These are phyloP conservation scores for Dictyostelium citrinum DNA, from an alignment of 78 protist genomes.

Conservation along the genomic window DNA sequence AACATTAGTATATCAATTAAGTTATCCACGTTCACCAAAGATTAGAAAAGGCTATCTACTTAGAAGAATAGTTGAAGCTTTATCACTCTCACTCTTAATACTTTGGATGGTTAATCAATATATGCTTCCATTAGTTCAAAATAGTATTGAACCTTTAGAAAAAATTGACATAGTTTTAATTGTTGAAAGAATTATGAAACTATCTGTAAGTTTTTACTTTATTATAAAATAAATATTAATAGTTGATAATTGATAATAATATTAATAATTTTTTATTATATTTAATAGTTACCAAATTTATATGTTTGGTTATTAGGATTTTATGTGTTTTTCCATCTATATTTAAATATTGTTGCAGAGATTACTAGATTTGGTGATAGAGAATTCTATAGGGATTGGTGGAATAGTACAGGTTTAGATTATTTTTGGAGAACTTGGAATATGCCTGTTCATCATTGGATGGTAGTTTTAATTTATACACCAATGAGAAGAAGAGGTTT, in stretches of 20 bases:
- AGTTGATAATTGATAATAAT: neutral
- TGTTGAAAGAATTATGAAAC: slow-evolving; percentile 65
- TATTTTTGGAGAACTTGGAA: slow-evolving; percentile 92
- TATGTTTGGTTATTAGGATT: slow-evolving; percentile 88
- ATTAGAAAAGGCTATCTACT: slow-evolving; percentile 44
- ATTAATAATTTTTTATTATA: neutral
- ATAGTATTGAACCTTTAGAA: slow-evolving; percentile 57
- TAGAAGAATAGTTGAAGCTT: slow-evolving; percentile 69
- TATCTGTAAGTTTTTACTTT: slow-evolving; percentile 7
- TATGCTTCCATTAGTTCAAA: slow-evolving; percentile 68
- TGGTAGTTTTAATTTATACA: slow-evolving; percentile 74
- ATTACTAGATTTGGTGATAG: slow-evolving; percentile 85
- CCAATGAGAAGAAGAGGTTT: slow-evolving; percentile 66
- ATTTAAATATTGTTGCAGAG: slow-evolving; percentile 84
- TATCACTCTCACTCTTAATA: slow-evolving; percentile 8
- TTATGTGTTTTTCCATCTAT: slow-evolving; percentile 87
- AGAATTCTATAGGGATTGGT: slow-evolving; percentile 90
- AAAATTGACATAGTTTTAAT: slow-evolving; percentile 37
- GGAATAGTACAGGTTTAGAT: slow-evolving; percentile 88
- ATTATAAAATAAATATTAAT: no score
- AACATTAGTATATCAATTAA: slow-evolving; percentile 58
- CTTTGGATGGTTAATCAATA: slow-evolving; percentile 68
- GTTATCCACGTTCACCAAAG: slow-evolving; percentile 66
- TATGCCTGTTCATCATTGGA: slow-evolving; percentile 90
- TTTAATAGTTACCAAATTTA: slow-evolving; percentile 64